Evolutionary conservation across 768 basidiomycete species (phyloP).

Genomic region (Lanmaoa rubissima): DNA sequence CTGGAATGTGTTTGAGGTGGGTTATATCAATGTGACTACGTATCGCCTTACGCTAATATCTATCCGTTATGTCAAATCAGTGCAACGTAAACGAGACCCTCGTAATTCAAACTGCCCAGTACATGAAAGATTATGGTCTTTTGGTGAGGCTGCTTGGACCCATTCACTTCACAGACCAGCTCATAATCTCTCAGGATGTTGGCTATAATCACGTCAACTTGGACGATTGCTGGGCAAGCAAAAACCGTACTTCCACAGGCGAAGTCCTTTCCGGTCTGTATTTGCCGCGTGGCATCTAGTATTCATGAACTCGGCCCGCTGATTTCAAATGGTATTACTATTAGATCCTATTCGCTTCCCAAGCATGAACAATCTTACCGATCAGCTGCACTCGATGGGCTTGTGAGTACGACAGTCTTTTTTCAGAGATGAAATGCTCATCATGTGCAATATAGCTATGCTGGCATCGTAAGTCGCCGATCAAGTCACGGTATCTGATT

Average conservation of each 20-base stretch:
- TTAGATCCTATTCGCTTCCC: conserved; percentile 51
- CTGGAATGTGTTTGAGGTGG: conserved; percentile 64
- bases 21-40: conserved; percentile 8
- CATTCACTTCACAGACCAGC: neutral
- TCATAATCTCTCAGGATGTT: conserved; percentile 38
- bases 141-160: conserved; percentile 31
- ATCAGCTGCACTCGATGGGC: conserved; percentile 52
- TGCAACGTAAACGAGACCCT: conserved; percentile 57
- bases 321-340: neutral
- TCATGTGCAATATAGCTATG: conserved; percentile 37
- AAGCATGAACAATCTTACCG: conserved; percentile 54
- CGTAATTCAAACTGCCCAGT: conserved; percentile 47
- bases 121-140: conserved; percentile 54
- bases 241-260: conserved; percentile 48
- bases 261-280: conserved; percentile 48
- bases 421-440: neutral
- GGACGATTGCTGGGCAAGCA: conserved; percentile 64
- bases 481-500: neutral
- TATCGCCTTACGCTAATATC: neutral
- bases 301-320: neutral
- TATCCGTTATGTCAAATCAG: conserved; percentile 29
- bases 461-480: conserved; percentile 52
- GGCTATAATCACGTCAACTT: conserved; percentile 61
- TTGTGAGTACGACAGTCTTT: conserved; percentile 39
- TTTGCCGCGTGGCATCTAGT: neutral